A percentile compares a stretch with the other conserved stretches of the same genome.
These are phyloP conservation scores for Starmerella geochares DNA, from an alignment of 805 yeast genomes.

Conservation along the genomic window DNA sequence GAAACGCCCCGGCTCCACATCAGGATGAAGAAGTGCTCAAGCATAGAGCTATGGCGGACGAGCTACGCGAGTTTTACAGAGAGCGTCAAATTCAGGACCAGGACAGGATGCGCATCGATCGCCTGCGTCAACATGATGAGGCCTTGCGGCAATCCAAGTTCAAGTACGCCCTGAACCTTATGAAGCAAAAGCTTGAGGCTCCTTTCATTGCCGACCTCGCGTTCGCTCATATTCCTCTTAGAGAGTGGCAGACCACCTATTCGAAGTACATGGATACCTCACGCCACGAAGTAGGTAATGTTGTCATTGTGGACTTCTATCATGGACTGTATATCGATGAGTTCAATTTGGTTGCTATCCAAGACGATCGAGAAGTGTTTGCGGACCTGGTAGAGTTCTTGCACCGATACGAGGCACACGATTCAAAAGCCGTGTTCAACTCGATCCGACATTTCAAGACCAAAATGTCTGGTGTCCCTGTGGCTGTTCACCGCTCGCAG, in stretches of 20 bases:
- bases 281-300: constrained; percentile 16
- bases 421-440: constrained; percentile 12
- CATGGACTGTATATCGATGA: constrained; percentile 19
- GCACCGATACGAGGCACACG: constrained; percentile 9
- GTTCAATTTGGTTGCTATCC: constrained; percentile 14
- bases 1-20: neutral
- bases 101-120: constrained; percentile 18
- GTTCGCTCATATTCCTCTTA: constrained; percentile 19
- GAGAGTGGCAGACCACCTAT: constrained; percentile 15
- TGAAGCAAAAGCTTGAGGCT: constrained; percentile 18
- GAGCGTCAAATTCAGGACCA: constrained; percentile 21
- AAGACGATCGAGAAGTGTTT: constrained; percentile 13
- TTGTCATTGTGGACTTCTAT: constrained; percentile 22
- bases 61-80: constrained; percentile 16
- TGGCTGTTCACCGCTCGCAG: constrained; percentile 10
- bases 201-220: constrained; percentile 21
- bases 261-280: constrained; percentile 11
- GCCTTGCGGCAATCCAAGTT: constrained; percentile 16
- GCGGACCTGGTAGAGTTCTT: constrained; percentile 12
- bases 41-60: constrained; percentile 7
- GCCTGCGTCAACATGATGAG: constrained; percentile 18
- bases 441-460: constrained; percentile 13
- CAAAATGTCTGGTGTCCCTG: constrained; percentile 5
- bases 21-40: neutral
- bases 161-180: constrained; percentile 17